Conservation (phyloP, 108 stramenopile species). For the Chaetoceros muelleri region DNA sequence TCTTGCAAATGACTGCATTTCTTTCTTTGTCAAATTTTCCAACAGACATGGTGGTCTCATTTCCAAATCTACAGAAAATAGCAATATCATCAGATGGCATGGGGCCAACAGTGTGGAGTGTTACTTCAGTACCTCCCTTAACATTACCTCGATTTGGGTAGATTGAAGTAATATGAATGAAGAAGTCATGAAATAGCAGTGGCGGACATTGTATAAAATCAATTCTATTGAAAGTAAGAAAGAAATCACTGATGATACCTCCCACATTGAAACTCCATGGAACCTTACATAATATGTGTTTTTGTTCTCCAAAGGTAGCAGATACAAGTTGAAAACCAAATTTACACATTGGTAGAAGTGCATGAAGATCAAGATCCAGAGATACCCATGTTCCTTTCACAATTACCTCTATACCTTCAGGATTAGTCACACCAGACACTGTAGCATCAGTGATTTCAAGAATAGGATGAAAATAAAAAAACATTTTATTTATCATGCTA, state of each 20-base stretch:
- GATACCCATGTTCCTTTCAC: background rate
- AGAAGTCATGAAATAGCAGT: too few species aligned
- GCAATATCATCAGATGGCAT: background rate
- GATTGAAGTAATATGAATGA: slow-evolving; percentile 15
- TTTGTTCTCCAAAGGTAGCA: slow-evolving; percentile 11
- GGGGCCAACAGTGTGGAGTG: background rate
- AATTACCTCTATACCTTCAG: background rate
- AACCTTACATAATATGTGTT: slow-evolving; percentile 12
- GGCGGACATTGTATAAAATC: slow-evolving; percentile 16
- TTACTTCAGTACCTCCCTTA: slow-evolving; percentile 26
- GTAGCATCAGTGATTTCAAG: background rate
- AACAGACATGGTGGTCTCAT: background rate
- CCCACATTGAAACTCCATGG: slow-evolving; percentile 3
- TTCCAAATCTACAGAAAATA: background rate
- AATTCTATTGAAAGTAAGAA: slow-evolving; percentile 23
- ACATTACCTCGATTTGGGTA: slow-evolving; percentile 12
- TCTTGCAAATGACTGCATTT: slow-evolving; percentile 5
- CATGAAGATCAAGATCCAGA: background rate
- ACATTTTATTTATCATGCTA: background rate
- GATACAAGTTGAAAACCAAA: slow-evolving; percentile 15
- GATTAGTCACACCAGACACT: background rate
- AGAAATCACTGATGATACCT: slow-evolving; percentile 8
- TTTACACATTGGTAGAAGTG: slow-evolving; percentile 1
- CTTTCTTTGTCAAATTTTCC: slow-evolving; percentile 7
- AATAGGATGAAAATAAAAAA: background rate